Percentiles rank a stretch among this genome's conserved stretches.
phyloP scores from a whole-genome alignment of 75 land plant species.

The Pinus taeda region DNA sequence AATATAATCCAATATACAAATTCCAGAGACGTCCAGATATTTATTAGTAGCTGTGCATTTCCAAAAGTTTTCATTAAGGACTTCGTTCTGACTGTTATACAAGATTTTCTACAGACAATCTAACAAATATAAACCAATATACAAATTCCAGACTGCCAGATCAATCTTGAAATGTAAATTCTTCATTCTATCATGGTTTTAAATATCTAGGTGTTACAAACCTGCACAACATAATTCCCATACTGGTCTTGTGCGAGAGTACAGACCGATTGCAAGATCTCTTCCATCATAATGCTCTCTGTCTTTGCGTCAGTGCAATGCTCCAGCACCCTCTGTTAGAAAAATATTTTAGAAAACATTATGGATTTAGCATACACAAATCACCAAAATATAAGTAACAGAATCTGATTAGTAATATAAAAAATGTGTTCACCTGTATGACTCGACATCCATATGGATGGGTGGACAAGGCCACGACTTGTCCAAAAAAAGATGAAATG shows the following conservation, averaged over 20 bases:
- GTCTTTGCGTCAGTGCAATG: constrained; percentile 64
- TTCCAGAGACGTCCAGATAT: too few species aligned
- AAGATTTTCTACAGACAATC: not conserved
- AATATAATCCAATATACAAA: too few species aligned
- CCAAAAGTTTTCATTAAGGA: not conserved
- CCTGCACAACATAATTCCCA: constrained; percentile 72
- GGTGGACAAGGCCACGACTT: constrained; percentile 69
- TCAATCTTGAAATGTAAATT: not conserved
- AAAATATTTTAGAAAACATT: not conserved
- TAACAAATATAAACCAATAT: not conserved
- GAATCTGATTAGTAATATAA: not conserved
- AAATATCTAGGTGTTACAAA: constrained; percentile 1
- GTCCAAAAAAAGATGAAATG: constrained; percentile 68
- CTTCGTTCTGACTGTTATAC: not conserved
- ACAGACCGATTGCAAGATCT: constrained; percentile 61
- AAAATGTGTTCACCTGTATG: constrained; percentile 47
- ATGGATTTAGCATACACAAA: not conserved
- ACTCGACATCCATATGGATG: constrained; percentile 91
- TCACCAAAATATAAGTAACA: not conserved
- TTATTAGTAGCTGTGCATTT: not conserved
- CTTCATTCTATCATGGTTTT: not conserved
- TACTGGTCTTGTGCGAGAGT: constrained; percentile 64
- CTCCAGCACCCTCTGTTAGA: constrained; percentile 64
- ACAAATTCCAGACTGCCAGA: not conserved
- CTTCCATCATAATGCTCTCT: constrained; percentile 70